Percentiles rank a stretch among this genome's conserved stretches.
These are phyloP conservation scores for Amanita jacksonii DNA, from an alignment of 768 basidiomycete genomes.

Conservation along the genomic window DNA sequence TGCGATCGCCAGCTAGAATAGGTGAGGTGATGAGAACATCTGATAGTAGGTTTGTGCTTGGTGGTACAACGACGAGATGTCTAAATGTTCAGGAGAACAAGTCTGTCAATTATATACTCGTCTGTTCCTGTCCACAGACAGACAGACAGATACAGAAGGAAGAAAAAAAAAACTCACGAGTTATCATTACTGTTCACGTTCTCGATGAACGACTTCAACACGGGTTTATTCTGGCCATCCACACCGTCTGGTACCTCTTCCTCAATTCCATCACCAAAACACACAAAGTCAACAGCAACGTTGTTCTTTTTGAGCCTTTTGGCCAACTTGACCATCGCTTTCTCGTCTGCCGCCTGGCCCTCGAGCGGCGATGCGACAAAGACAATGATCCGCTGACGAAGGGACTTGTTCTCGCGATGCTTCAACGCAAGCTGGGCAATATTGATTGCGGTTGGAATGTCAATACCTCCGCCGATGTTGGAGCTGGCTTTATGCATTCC, in stretches of 20 bases:
- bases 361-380: conserved; percentile 89
- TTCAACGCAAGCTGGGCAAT: conserved; percentile 95
- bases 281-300: conserved; percentile 86
- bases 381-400: conserved; percentile 90
- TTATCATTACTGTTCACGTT: conserved; percentile 76
- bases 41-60: conserved; percentile 73
- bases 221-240: conserved; percentile 44
- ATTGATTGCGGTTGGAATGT: conserved; percentile 85
- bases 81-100: conserved; percentile 26
- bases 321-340: conserved; percentile 77
- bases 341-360: conserved; percentile 61
- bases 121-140: not conserved
- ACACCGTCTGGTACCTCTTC: not conserved
- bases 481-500: conserved; percentile 63
- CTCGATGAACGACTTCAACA: conserved; percentile 78
- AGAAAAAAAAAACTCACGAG: conserved; percentile 45
- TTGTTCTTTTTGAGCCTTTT: conserved; percentile 99
- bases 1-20: conserved; percentile 71
- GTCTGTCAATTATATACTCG: conserved; percentile 6
- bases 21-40: conserved; percentile 76
- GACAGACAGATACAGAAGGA: not conserved
- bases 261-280: conserved; percentile 85
- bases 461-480: conserved; percentile 72
- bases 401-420: conserved; percentile 97
- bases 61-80: conserved; percentile 71